phyloP scores from a whole-genome alignment of 2,329 filamentous ascomycete species.

The Diatrype stigma region DNA sequence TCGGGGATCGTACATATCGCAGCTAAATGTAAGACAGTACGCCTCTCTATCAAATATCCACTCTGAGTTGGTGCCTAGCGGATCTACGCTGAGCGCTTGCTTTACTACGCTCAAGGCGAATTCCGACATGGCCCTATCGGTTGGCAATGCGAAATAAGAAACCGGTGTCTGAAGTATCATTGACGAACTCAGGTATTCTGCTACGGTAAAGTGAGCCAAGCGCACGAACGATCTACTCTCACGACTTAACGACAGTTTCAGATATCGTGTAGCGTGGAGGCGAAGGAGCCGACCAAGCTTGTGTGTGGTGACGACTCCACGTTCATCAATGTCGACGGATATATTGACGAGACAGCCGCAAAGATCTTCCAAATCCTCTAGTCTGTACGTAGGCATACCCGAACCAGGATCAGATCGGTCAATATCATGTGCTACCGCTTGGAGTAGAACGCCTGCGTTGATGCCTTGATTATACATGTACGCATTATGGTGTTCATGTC shows the following conservation, averaged over 20 bases:
- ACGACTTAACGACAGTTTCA: not conserved
- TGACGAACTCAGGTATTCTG: slow-evolving; percentile 7
- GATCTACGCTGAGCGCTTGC: not conserved
- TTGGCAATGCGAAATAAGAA: not conserved
- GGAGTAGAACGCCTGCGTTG: not conserved
- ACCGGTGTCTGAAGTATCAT: not conserved
- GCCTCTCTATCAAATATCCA: slow-evolving; percentile 3
- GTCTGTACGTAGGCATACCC: not conserved
- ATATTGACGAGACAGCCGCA: not conserved
- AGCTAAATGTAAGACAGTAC: slow-evolving; percentile 4
- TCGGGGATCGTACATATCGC: too few relatives aligned
- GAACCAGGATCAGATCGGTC: not conserved
- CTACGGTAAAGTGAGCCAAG: slow-evolving; percentile 13
- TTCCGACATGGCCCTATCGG: not conserved
- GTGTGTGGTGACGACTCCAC: too few relatives aligned
- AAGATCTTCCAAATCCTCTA: not conserved
- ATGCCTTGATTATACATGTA: not conserved
- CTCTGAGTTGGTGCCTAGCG: not conserved
- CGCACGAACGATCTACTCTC: not conserved
- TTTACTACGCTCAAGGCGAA: not conserved
- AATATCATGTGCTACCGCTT: not conserved
- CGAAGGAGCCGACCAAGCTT: not conserved
- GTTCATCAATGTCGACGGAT: not conserved
- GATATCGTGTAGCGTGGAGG: too few relatives aligned
- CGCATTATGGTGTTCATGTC: not conserved